phyloP scores from a whole-genome alignment of 192 early-diverging fungal genomes.

The Backusella circina region DNA sequence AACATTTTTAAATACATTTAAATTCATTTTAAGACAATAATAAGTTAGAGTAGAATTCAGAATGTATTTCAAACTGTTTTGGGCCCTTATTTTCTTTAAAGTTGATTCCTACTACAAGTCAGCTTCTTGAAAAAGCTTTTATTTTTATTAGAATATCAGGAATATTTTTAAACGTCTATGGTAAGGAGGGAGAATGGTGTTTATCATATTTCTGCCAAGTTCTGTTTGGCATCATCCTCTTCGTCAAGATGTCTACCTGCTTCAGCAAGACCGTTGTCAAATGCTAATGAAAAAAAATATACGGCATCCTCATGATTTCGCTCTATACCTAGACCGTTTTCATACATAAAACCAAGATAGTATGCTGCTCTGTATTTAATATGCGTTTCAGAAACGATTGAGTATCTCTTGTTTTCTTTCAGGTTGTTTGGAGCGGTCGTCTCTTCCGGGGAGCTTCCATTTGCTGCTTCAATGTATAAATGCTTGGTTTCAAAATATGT shows the following conservation, averaged over 20 bases:
- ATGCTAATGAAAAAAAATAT: neutral
- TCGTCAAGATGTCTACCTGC: neutral
- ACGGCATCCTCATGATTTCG: neutral
- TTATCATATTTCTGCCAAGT: neutral
- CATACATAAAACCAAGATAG: neutral
- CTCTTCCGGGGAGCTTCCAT: neutral
- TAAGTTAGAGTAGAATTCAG: too few relatives aligned
- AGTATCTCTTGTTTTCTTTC: neutral
- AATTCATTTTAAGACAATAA: too few relatives aligned
- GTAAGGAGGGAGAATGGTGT: too few relatives aligned
- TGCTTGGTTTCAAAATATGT: neutral
- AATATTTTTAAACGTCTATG: neutral
- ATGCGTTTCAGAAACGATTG: neutral
- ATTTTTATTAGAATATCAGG: neutral
- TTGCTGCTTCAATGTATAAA: neutral
- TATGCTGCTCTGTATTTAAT: neutral
- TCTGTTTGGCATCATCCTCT: neutral
- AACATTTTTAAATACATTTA: too few relatives aligned
- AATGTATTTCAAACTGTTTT: too few relatives aligned
- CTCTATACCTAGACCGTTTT: neutral
- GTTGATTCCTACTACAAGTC: too few relatives aligned
- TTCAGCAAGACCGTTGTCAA: neutral
- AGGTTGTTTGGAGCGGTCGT: neutral
- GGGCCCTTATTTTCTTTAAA: too few relatives aligned
- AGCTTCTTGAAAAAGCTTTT: too few relatives aligned